These are phyloP conservation scores for Sclerotiophoma versabilis DNA, from an alignment of 2,329 filamentous ascomycete genomes.

Conservation along the genomic window DNA sequence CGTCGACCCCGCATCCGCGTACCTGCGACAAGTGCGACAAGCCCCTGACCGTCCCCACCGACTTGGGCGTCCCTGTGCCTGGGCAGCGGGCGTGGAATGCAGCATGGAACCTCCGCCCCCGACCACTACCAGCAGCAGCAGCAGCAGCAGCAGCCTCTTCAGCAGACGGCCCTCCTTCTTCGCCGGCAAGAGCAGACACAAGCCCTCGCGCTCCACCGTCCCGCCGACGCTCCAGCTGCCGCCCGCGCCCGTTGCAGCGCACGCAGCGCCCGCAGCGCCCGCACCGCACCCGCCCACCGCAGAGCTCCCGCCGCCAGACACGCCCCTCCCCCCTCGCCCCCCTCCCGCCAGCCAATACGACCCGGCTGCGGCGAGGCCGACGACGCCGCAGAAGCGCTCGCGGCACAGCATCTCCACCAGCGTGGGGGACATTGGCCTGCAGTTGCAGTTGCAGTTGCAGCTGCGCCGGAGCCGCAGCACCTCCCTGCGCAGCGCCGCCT, in stretches of 20 bases:
- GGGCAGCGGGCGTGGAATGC: background rate
- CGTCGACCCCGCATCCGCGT: no score
- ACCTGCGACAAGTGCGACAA: no score
- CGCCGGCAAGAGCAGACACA: conserved; percentile 25
- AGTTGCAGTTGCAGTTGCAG: conserved; percentile 49
- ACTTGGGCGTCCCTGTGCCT: no score
- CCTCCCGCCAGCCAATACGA: conserved; percentile 28
- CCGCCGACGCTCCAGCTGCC: conserved; percentile 5
- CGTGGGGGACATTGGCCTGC: conserved; percentile 49
- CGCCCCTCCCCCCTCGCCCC: conserved; percentile 1
- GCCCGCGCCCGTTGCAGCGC: background rate
- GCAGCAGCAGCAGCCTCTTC: conserved; percentile 30
- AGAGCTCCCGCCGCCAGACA: background rate
- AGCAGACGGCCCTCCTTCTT: conserved; percentile 44
- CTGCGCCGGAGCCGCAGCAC: conserved; percentile 50
- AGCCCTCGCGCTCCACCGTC: conserved; percentile 17
- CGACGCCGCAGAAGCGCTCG: conserved; percentile 40
- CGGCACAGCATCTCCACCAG: conserved; percentile 46
- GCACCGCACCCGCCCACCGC: background rate
- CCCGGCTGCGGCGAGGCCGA: no score
- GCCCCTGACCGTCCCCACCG: no score
- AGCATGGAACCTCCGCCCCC: background rate
- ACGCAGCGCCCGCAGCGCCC: background rate
- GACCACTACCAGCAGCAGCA: background rate
- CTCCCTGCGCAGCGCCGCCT: conserved; percentile 51